phyloP scores from a whole-genome alignment of 345 rosid species.

The Corchorus capsularis region DNA sequence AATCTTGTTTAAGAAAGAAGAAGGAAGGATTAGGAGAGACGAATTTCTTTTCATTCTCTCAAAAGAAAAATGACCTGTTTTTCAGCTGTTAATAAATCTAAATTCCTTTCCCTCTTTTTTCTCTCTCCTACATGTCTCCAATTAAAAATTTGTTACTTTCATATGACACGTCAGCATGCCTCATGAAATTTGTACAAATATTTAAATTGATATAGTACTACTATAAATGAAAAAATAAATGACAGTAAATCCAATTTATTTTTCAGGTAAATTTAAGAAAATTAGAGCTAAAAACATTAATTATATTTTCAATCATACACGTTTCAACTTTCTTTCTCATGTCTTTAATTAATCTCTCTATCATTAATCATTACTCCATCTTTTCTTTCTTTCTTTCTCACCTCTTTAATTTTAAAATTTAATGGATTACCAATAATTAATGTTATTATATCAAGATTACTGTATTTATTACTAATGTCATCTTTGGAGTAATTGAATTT shows the following conservation, averaged over 20 bases:
- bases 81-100: background rate
- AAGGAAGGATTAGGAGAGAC: background rate
- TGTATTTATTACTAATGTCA: background rate
- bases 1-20: background rate
- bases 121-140: constrained; percentile 7
- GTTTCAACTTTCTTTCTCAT: background rate
- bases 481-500: background rate
- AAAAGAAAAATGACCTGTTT: background rate
- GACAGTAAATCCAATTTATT: background rate
- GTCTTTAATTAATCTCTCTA: background rate
- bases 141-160: background rate
- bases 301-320: background rate
- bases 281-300: background rate
- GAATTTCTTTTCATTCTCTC: background rate
- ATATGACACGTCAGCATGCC: background rate
- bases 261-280: background rate
- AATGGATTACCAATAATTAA: background rate
- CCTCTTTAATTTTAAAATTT: background rate
- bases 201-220: too few relatives aligned
- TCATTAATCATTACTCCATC: too few relatives aligned
- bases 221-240: too few relatives aligned
- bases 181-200: background rate
- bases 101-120: background rate
- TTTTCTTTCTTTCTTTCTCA: background rate
- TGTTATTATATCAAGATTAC: background rate